Conservation (phyloP, 768 basidiomycete genomes). For the Pilatotrama ljubarskyi region DNA sequence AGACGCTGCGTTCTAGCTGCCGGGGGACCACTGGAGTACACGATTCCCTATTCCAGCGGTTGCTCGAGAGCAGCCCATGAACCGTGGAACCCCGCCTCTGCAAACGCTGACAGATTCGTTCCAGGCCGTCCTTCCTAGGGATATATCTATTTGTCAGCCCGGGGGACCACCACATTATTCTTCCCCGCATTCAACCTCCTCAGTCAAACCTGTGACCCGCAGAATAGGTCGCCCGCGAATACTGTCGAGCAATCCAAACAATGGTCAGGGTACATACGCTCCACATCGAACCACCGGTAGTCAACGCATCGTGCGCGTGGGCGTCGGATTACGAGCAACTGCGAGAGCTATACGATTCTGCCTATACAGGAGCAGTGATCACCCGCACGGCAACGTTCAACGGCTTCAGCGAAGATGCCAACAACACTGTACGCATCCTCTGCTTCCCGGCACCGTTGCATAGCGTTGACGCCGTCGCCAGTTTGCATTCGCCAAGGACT, state of each 20-base stretch:
- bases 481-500: conserved; percentile 58
- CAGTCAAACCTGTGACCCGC: not conserved
- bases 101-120: conserved; percentile 10
- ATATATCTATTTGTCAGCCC: conserved; percentile 8
- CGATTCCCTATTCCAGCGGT: conserved; percentile 7
- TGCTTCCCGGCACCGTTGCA: not conserved
- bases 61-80: conserved; percentile 12
- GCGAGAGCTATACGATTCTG: conserved; percentile 60
- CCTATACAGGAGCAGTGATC: conserved; percentile 75
- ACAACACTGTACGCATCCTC: conserved; percentile 53
- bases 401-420: conserved; percentile 67
- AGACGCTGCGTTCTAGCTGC: conserved; percentile 7
- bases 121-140: conserved; percentile 9
- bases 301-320: conserved; percentile 84
- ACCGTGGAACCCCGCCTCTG: not conserved
- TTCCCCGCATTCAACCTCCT: not conserved
- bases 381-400: conserved; percentile 73
- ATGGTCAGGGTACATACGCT: conserved; percentile 65
- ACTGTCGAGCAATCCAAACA: not conserved
- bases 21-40: conserved; percentile 1
- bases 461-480: conserved; percentile 29
- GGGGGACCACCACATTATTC: not conserved
- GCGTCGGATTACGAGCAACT: conserved; percentile 70
- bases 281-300: conserved; percentile 58
- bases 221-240: not conserved